Percentiles rank a stretch among this genome's conserved stretches.
phyloP scores from a whole-genome alignment of 148 eudicot genomes.

The Arbutus unedo region DNA sequence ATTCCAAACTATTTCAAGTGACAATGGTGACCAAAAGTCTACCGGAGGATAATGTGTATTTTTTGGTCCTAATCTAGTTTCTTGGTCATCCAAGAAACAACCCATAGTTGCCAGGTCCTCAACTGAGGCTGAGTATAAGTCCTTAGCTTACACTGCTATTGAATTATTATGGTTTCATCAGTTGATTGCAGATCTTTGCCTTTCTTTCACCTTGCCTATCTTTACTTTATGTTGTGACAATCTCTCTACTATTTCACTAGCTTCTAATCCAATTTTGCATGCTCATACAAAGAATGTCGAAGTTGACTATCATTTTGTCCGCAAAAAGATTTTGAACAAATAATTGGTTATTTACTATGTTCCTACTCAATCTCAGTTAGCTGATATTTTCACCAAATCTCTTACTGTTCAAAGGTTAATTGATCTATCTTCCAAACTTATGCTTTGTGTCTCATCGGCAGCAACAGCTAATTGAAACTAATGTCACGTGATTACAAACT shows the following conservation, averaged over 20 bases:
- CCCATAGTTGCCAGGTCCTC: neutral
- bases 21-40: neutral
- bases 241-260: neutral
- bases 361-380: too few species aligned
- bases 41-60: neutral
- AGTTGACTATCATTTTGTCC: too few species aligned
- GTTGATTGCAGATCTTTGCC: neutral
- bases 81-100: neutral
- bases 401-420: too few species aligned
- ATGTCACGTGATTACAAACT: too few species aligned
- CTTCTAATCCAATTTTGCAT: neutral
- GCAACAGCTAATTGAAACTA: too few species aligned
- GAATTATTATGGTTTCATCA: neutral
- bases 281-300: neutral
- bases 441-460: too few species aligned
- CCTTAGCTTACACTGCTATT: neutral
- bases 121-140: neutral
- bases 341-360: too few species aligned
- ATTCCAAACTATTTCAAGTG: neutral
- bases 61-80: neutral
- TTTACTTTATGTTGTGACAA: neutral
- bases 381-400: too few species aligned
- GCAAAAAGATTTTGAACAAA: too few species aligned
- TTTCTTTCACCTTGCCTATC: neutral
- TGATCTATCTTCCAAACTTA: too few species aligned